Conservation (phyloP, 345 rosid genomes). For the Ailanthus altissimus region DNA sequence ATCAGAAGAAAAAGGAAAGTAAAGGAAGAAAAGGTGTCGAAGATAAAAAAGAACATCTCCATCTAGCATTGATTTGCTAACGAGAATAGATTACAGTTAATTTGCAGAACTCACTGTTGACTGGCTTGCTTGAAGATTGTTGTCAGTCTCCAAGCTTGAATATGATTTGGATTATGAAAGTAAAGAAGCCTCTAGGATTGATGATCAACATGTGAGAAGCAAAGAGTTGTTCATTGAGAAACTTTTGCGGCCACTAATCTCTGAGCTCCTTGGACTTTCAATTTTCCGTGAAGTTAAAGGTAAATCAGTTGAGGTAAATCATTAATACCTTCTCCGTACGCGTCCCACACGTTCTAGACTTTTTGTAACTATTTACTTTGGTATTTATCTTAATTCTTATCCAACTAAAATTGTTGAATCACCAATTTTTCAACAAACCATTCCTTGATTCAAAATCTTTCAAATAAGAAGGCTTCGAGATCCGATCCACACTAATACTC, state of each 20-base stretch:
- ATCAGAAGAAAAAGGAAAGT: constrained; percentile 40
- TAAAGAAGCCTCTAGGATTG: constrained; percentile 36
- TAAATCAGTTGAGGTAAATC: constrained; percentile 63
- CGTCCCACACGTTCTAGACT: no score
- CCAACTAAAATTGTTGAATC: no score
- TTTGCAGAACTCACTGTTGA: constrained; percentile 39
- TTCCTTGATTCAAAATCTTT: no score
- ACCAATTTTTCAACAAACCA: no score
- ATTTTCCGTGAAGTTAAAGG: constrained; percentile 61
- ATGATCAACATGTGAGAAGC: constrained; percentile 51
- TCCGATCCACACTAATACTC: no score
- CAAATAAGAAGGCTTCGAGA: no score
- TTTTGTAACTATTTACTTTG: no score
- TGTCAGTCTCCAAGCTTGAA: constrained; percentile 45
- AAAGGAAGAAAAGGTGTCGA: constrained; percentile 48
- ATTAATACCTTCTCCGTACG: not conserved
- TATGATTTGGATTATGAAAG: constrained; percentile 40
- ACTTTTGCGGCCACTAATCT: constrained; percentile 54
- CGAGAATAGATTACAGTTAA: constrained; percentile 57
- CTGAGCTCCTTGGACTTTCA: constrained; percentile 50
- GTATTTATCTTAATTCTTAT: no score
- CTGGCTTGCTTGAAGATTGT: constrained; percentile 61
- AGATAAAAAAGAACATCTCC: constrained; percentile 55
- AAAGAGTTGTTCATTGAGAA: constrained; percentile 47
- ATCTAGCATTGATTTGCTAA: constrained; percentile 62